Evolutionary conservation across 1,139 yeast genomes (phyloP).

Genomic region (Sugiyamaella japonica): DNA sequence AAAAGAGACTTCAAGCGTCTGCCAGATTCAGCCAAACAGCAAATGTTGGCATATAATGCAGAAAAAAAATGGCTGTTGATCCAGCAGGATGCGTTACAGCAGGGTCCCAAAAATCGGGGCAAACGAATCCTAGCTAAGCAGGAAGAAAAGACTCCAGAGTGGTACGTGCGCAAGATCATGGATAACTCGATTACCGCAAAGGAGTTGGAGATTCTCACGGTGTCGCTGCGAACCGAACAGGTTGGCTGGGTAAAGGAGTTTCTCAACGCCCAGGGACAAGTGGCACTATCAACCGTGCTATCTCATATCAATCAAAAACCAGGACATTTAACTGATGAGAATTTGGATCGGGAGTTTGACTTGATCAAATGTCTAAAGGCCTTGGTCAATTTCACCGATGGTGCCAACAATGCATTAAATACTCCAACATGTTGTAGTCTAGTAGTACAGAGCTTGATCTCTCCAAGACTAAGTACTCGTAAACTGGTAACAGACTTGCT

Average conservation of each 20-base stretch:
- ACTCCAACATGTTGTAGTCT: slow-evolving; percentile 56
- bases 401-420: slow-evolving; percentile 56
- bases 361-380: slow-evolving; percentile 65
- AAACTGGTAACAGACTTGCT: slow-evolving; percentile 79
- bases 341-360: slow-evolving; percentile 58
- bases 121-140: slow-evolving; percentile 38
- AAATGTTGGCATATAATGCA: slow-evolving; percentile 70
- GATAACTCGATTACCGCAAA: slow-evolving; percentile 66
- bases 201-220: slow-evolving; percentile 84
- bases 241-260: slow-evolving; percentile 86
- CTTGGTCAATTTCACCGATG: slow-evolving; percentile 55
- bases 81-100: slow-evolving; percentile 81
- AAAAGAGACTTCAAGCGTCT: slow-evolving; percentile 79
- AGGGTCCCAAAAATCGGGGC: slow-evolving; percentile 51
- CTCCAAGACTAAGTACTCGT: slow-evolving; percentile 69
- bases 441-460: slow-evolving; percentile 58
- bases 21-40: slow-evolving; percentile 74
- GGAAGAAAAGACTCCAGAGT: slow-evolving; percentile 63
- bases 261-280: slow-evolving; percentile 83
- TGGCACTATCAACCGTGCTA: slow-evolving; percentile 67
- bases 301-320: slow-evolving; percentile 45
- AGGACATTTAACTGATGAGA: slow-evolving; percentile 41
- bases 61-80: slow-evolving; percentile 92
- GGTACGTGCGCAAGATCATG: slow-evolving; percentile 73
- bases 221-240: slow-evolving; percentile 88